Base-by-base conservation (phyloP, 441 rosid species). In the Populus hybrid region DNA sequence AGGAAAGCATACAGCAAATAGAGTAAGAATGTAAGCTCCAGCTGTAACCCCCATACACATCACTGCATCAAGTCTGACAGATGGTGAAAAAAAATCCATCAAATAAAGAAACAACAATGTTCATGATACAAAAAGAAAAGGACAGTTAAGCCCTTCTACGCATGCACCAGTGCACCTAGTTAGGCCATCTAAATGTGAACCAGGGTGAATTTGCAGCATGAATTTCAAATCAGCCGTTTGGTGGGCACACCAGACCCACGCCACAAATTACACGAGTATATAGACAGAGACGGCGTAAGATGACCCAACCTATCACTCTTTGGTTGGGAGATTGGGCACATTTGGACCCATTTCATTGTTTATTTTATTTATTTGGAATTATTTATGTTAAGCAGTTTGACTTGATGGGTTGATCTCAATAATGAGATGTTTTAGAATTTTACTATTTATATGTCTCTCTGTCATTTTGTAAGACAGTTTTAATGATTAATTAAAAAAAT, bases 31-130 rank as follows among this genome's bases (percentile, higher is more conserved):
- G 81, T 95, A 94, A 26, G 99, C 99, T 84, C 99, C 99, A 18
- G 97, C 97, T 42, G 97, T 89, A 76, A 92, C 97, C 71, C 99
- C 99, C 95, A 95, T 86, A 79, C 99, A 95, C 98, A 92, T 94
- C 24, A 95, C 99, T 59, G 95, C 85, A 75, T 94, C 97, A 75
- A 95, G 97, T 83, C 99, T 95, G 81, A 46, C 66, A 78, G 65
- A 10, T 8, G 57, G 34, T 4, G 18, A 63, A 69, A 70, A 70
- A 63, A 5, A 40, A 75, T 50, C 57, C 57, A 3, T 30, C 32
- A 30, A 30, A 3, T 30, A 30, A 30, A 30, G 32, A 30, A 30
- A 30, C 32, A 30, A 30, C 6, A 50, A 50, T 3, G 57, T 50
- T 14, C 57, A 50, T 50, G 19, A 14, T 50, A 16, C 57, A 50